Evolutionary conservation across 768 basidiomycete species (phyloP).

Genomic region (Phylloporus sp.): DNA sequence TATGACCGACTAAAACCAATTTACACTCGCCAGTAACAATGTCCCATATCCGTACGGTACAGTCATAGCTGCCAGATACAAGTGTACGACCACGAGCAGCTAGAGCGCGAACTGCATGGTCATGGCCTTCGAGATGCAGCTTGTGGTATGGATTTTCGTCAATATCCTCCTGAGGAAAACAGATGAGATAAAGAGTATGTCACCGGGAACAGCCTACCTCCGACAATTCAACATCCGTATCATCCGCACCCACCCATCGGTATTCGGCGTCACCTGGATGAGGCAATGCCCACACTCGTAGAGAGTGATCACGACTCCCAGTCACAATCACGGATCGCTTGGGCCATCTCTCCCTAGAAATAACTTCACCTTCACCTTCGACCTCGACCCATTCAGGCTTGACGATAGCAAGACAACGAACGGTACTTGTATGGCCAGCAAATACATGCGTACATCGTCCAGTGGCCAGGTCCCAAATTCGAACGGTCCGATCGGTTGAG

Average conservation of each 20-base stretch:
- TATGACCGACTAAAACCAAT: slow-evolving; percentile 80
- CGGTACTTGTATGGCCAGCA: slow-evolving; percentile 94
- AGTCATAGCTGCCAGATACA: slow-evolving; percentile 95
- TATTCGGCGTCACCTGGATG: slow-evolving; percentile 72
- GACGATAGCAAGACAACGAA: slow-evolving; percentile 92
- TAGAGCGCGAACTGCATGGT: slow-evolving; percentile 87
- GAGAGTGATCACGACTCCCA: slow-evolving; percentile 61
- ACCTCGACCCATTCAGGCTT: slow-evolving; percentile 85
- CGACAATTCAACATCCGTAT: slow-evolving; percentile 55
- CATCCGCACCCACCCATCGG: slow-evolving; percentile 57
- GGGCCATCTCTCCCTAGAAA: slow-evolving; percentile 67
- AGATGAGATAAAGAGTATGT: slow-evolving; percentile 1
- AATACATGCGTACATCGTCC: slow-evolving; percentile 89
- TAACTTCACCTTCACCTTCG: slow-evolving; percentile 55
- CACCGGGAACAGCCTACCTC: slow-evolving; percentile 30
- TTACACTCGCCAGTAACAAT: slow-evolving; percentile 77
- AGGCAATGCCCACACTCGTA: slow-evolving; percentile 65
- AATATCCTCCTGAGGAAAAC: slow-evolving; percentile 53
- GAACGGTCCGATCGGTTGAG: slow-evolving; percentile 88
- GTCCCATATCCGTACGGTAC: slow-evolving; percentile 94
- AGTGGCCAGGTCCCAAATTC: slow-evolving; percentile 82
- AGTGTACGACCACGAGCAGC: slow-evolving; percentile 85
- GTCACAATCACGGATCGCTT: slow-evolving; percentile 70
- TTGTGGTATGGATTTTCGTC: slow-evolving; percentile 87
- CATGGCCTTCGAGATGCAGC: slow-evolving; percentile 80